Evolutionary conservation across 768 basidiomycete genomes (phyloP).

Genomic region (Boletus sp.): DNA sequence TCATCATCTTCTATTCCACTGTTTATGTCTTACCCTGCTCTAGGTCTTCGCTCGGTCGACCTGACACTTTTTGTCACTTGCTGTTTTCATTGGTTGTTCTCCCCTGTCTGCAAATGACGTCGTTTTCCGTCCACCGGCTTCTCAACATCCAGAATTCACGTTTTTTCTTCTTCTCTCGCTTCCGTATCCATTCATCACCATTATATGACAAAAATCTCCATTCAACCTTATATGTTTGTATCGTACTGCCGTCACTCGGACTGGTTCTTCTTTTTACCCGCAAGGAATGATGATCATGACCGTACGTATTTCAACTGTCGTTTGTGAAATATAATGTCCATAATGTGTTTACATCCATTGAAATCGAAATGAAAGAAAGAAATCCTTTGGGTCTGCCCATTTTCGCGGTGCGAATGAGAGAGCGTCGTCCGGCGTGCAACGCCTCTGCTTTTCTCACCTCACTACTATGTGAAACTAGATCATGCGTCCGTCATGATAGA

Average conservation of each 20-base stretch:
- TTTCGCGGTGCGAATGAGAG: too few relatives aligned
- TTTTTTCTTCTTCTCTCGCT: slow-evolving; percentile 1
- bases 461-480: too few relatives aligned
- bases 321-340: slow-evolving; percentile 3
- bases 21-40: slow-evolving; percentile 24
- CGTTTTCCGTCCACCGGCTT: background rate
- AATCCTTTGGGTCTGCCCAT: background rate
- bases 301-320: slow-evolving; percentile 22
- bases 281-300: slow-evolving; percentile 26
- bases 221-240: slow-evolving; percentile 28
- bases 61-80: slow-evolving; percentile 13
- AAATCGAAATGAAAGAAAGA: background rate
- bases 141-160: background rate
- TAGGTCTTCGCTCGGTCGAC: slow-evolving; percentile 14
- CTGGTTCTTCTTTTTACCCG: slow-evolving; percentile 14
- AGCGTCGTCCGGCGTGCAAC: too few relatives aligned
- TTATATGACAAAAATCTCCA: slow-evolving; percentile 30
- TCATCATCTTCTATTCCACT: slow-evolving; percentile 10
- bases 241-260: slow-evolving; percentile 23
- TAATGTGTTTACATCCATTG: slow-evolving; percentile 1
- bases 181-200: slow-evolving; percentile 5
- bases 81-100: slow-evolving; percentile 17
- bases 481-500: slow-evolving; percentile 1
- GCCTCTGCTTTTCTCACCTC: too few relatives aligned
- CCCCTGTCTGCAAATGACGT: background rate